Percentiles rank a stretch among this genome's conserved stretches.
phyloP scores from a whole-genome alignment of 371 early-diverging fungal species.

The Mortierella sp. region DNA sequence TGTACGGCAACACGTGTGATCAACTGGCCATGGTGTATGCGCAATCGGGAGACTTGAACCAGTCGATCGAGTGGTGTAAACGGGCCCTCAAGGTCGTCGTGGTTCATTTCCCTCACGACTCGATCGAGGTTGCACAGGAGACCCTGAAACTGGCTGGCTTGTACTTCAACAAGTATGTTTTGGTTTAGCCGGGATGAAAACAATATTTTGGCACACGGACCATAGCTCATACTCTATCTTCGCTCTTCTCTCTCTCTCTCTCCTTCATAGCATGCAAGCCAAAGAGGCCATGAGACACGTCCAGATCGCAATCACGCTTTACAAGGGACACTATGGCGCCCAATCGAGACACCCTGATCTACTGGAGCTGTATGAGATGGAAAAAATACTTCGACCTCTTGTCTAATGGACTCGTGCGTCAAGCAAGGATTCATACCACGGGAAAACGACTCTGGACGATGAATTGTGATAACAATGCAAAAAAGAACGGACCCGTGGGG shows the following conservation, averaged over 20 bases:
- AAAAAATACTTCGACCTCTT: constrained; percentile 19
- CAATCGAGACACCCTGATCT: constrained; percentile 37
- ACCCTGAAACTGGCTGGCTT: constrained; percentile 46
- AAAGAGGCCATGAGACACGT: constrained; percentile 46
- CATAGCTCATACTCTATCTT: not conserved
- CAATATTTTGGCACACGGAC: not conserved
- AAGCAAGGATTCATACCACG: too few species aligned
- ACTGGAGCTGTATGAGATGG: constrained; percentile 50
- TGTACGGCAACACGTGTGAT: constrained; percentile 48
- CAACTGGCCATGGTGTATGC: constrained; percentile 44
- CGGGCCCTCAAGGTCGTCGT: constrained; percentile 36
- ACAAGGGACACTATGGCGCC: constrained; percentile 41
- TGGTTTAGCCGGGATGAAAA: not conserved
- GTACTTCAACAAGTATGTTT: constrained; percentile 43
- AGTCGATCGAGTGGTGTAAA: constrained; percentile 43
- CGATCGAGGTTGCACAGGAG: constrained; percentile 51
- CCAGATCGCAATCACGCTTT: constrained; percentile 35
- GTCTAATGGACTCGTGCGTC: constrained; percentile 1
- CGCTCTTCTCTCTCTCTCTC: not conserved
- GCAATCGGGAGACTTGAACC: constrained; percentile 24
- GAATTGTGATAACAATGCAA: too few species aligned
- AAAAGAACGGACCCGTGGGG: too few species aligned
- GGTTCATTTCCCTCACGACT: constrained; percentile 45
- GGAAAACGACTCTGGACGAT: too few species aligned
- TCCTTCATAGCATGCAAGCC: constrained; percentile 24